Base-by-base conservation (phyloP, 352 stramenopile species). In the Pythium utonaiense region DNA sequence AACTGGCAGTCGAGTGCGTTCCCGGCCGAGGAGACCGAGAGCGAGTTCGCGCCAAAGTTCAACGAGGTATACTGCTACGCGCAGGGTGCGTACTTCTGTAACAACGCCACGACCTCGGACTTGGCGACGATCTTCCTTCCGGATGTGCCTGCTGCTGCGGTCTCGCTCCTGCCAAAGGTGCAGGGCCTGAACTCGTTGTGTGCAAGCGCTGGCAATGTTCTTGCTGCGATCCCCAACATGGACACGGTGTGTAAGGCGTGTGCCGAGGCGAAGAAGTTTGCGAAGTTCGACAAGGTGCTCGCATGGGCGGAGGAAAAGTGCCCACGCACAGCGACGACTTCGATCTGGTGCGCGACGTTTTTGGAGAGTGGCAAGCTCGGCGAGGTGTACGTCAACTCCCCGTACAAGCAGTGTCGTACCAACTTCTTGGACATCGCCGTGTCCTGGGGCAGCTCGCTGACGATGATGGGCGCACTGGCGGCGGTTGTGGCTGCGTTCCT, bases 41-140 rank as follows among this genome's bases (percentile, higher is more conserved):
- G 60, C 27, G 70, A 76, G n/a, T 67, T 95, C 59, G 80, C 77
- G 1, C 61, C 64, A 40, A 85, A 78, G 14, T 93, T 95, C 41
- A 92, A 92, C 50, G 66, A 93, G 52, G 71, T 83, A 48, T 95
- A 95, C 62, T 95, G 86, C 71, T 95, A 89, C 59, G 81, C 82
- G 0, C 82, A 93, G 44, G 83, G 83, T 24, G 86, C 85, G 42
- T 91, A 88, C 62, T 88, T 85, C 48, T 95, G 86, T 67, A 95
- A 92, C 67, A 82, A 85, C 34, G 83, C 83, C 27, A 86, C 71
- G n/a, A 71, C 80, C 1, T 56, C 71, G 31, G 76, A 88, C 31
- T 59, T 81, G 7, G 73, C 88, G 51, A 53, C 73, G 33, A 75
- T 82, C 7, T 95, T 95, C 45, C 65, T 89, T 48, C 80, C 86